phyloP scores from a whole-genome alignment of 2,329 filamentous ascomycete genomes.

The Colletotrichum coccodes region DNA sequence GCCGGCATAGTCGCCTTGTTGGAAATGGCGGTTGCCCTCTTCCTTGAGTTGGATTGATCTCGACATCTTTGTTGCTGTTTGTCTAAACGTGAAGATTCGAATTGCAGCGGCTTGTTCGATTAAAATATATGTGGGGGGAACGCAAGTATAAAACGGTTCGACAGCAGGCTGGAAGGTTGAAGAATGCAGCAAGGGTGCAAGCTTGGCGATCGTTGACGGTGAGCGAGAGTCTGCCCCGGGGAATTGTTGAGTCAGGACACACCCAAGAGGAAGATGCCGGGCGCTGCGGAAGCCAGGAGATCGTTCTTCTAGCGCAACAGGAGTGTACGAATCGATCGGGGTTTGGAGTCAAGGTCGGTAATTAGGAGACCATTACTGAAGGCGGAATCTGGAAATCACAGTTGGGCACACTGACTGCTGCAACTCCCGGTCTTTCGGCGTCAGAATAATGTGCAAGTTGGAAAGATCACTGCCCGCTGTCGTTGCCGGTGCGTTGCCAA shows the following conservation, averaged over 20 bases:
- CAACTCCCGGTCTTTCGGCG: slow-evolving; percentile 8
- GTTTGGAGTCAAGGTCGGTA: background rate
- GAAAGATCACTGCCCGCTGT: background rate
- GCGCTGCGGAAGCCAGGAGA: background rate
- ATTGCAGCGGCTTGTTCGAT: background rate
- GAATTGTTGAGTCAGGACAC: background rate
- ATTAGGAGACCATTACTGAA: background rate
- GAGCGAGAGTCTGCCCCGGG: background rate
- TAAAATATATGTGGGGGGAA: background rate
- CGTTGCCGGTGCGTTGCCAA: background rate
- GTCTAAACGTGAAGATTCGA: background rate
- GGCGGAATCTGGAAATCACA: background rate
- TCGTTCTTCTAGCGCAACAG: background rate
- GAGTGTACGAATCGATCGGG: background rate
- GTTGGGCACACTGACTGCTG: slow-evolving; percentile 10
- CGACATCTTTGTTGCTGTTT: slow-evolving; percentile 13
- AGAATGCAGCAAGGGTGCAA: background rate
- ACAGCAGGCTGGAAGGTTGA: background rate
- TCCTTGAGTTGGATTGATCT: slow-evolving; percentile 58
- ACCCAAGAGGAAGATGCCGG: background rate
- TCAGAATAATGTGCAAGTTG: background rate
- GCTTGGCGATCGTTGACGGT: background rate
- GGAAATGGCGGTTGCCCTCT: slow-evolving; percentile 73
- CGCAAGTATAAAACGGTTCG: background rate
- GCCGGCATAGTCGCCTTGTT: slow-evolving; percentile 69